A percentile compares a stretch with the other conserved stretches of the same genome.
Evolutionary conservation across 2,329 filamentous ascomycete genomes (phyloP).

Genomic region (Venturia aucupariae): DNA sequence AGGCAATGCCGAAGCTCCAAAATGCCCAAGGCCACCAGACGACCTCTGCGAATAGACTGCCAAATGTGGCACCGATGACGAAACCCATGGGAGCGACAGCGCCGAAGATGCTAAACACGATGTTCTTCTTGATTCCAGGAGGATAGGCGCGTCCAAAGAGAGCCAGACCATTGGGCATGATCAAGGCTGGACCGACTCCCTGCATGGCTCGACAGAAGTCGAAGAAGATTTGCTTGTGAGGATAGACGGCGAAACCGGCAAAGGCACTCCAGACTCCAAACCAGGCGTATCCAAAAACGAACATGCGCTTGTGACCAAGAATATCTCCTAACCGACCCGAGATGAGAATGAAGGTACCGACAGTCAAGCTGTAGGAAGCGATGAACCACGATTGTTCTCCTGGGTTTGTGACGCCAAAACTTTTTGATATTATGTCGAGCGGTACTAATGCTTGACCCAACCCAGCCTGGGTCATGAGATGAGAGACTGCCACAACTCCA

Average conservation of each 20-base stretch:
- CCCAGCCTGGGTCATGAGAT: slow-evolving; percentile 24
- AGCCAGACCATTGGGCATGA: slow-evolving; percentile 22
- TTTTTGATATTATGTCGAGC: slow-evolving; percentile 37
- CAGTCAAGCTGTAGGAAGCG: slow-evolving; percentile 34
- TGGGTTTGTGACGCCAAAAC: slow-evolving; percentile 32
- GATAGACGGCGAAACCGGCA: slow-evolving; percentile 30
- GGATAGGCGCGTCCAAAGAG: slow-evolving; percentile 17
- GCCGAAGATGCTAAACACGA: slow-evolving; percentile 18
- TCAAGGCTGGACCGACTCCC: slow-evolving; percentile 17
- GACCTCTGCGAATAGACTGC: slow-evolving; percentile 16
- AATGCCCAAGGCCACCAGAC: slow-evolving; percentile 21
- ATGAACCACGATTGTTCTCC: slow-evolving; percentile 37
- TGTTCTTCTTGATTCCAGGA: slow-evolving; percentile 24
- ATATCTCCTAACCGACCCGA: slow-evolving; percentile 37
- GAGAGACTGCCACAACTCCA: slow-evolving; percentile 22
- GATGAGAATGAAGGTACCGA: slow-evolving; percentile 37
- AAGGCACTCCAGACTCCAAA: slow-evolving; percentile 33
- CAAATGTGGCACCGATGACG: slow-evolving; percentile 16
- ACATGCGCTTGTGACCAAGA: slow-evolving; percentile 34
- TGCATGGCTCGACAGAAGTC: slow-evolving; percentile 18
- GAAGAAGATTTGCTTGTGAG: slow-evolving; percentile 21
- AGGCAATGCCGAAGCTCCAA: slow-evolving; percentile 15
- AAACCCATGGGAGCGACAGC: slow-evolving; percentile 18
- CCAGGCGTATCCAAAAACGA: slow-evolving; percentile 32
- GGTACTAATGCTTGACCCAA: slow-evolving; percentile 29